Conservation (phyloP, 768 basidiomycete genomes). For the Tylopilus balloui region DNA sequence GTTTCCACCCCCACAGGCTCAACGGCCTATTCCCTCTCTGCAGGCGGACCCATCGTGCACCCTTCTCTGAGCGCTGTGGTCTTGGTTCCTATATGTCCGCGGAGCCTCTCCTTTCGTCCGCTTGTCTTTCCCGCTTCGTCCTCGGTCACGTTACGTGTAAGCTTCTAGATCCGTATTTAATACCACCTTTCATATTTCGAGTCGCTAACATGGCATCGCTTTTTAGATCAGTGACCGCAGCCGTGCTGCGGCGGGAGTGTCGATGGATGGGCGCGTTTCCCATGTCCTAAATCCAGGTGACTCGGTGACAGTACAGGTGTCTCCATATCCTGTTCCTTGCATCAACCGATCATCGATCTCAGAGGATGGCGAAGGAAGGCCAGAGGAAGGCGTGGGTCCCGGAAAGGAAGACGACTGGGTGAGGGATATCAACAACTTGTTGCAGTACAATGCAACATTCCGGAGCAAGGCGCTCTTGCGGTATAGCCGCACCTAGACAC, state of each 20-base stretch:
- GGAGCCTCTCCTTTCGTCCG: slow-evolving; percentile 87
- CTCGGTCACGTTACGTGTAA: slow-evolving; percentile 66
- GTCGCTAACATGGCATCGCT: background rate
- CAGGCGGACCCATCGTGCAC: slow-evolving; percentile 94
- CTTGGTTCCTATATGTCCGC: slow-evolving; percentile 92
- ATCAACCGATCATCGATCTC: slow-evolving; percentile 82
- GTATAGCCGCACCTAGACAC: slow-evolving; percentile 51
- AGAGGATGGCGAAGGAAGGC: slow-evolving; percentile 39
- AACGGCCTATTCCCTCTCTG: slow-evolving; percentile 92
- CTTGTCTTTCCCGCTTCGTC: slow-evolving; percentile 85
- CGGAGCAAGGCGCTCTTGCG: slow-evolving; percentile 80
- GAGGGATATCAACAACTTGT: slow-evolving; percentile 89
- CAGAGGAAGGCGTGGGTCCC: slow-evolving; percentile 64
- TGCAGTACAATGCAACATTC: slow-evolving; percentile 95
- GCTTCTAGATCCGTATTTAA: slow-evolving; percentile 21
- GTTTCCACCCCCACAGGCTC: slow-evolving; percentile 96
- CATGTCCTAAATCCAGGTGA: slow-evolving; percentile 81
- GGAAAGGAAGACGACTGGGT: slow-evolving; percentile 94
- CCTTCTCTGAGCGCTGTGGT: slow-evolving; percentile 87
- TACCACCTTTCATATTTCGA: background rate
- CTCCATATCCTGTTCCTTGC: slow-evolving; percentile 88
- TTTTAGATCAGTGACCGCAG: slow-evolving; percentile 80
- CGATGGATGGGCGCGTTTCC: slow-evolving; percentile 89
- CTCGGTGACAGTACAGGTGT: slow-evolving; percentile 79
- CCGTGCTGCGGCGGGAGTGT: slow-evolving; percentile 82